Conservation (phyloP, 345 rosid genomes). For the Physaria fendleri region DNA sequence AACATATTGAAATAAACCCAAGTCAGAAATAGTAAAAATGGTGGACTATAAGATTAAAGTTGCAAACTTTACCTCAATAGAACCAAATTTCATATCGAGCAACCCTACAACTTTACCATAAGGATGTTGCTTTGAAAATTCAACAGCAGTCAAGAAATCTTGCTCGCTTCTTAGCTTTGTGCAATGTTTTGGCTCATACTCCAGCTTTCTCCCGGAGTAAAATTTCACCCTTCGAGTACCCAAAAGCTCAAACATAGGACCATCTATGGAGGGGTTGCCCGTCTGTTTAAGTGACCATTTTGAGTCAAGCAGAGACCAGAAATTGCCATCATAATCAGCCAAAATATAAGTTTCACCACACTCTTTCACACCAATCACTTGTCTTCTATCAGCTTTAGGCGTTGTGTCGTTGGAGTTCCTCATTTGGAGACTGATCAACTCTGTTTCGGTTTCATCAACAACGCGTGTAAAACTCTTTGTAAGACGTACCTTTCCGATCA, state of each 20-base stretch:
- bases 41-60: slow-evolving; percentile 1
- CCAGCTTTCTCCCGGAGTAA: slow-evolving; percentile 64
- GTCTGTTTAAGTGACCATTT: slow-evolving; percentile 50
- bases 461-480: slow-evolving; percentile 41
- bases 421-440: slow-evolving; percentile 73
- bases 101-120: slow-evolving; percentile 83
- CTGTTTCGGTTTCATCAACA: slow-evolving; percentile 47
- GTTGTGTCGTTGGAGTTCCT: slow-evolving; percentile 43
- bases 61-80: slow-evolving; percentile 42
- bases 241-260: slow-evolving; percentile 53
- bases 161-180: slow-evolving; percentile 44
- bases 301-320: slow-evolving; percentile 69
- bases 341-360: slow-evolving; percentile 52
- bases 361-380: slow-evolving; percentile 49
- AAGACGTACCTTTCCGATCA: slow-evolving; percentile 38
- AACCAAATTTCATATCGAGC: slow-evolving; percentile 59
- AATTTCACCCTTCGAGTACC: slow-evolving; percentile 60
- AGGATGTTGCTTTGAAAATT: slow-evolving; percentile 64
- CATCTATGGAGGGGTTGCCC: slow-evolving; percentile 31
- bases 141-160: slow-evolving; percentile 70
- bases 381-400: slow-evolving; percentile 37
- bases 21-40: not conserved
- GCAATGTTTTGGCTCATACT: slow-evolving; percentile 51
- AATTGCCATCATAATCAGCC: slow-evolving; percentile 48
- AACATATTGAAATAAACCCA: slow-evolving; percentile 9